Evolutionary conservation across 768 basidiomycete species (phyloP).

Genomic region (Melanogaster broomeanus): DNA sequence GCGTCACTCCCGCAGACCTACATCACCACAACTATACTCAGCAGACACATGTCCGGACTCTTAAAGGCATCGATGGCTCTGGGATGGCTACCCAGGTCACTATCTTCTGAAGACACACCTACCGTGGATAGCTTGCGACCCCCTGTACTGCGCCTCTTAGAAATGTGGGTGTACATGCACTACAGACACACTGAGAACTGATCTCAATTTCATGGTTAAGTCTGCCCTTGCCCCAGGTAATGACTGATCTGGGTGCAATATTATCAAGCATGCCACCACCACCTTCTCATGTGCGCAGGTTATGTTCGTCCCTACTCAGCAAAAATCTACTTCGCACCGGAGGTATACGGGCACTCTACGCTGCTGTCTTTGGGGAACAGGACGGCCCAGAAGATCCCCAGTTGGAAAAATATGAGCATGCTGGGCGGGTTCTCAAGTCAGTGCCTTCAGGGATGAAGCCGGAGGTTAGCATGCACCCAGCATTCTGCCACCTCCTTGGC

Average conservation of each 20-base stretch:
- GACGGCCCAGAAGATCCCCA: conserved; percentile 52
- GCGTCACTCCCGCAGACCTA: conserved; percentile 54
- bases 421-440: conserved; percentile 63
- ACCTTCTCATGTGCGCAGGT: conserved; percentile 54
- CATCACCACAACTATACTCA: conserved; percentile 58
- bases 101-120: conserved; percentile 39
- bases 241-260: conserved; percentile 63
- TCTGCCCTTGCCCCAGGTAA: conserved; percentile 64
- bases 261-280: conserved; percentile 45
- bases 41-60: conserved; percentile 59
- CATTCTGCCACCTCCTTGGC: conserved; percentile 1
- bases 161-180: conserved; percentile 51
- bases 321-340: conserved; percentile 69
- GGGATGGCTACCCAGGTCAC: conserved; percentile 71
- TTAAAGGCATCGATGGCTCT: conserved; percentile 61
- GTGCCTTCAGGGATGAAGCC: conserved; percentile 57
- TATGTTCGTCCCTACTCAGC: conserved; percentile 65
- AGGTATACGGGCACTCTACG: conserved; percentile 69
- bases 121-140: conserved; percentile 51
- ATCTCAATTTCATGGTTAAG: conserved; percentile 31
- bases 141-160: conserved; percentile 55
- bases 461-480: conserved; percentile 44
- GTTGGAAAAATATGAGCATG: conserved; percentile 72
- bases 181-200: conserved; percentile 8
- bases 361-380: conserved; percentile 68